Percentiles rank a stretch among this genome's conserved stretches.
Evolutionary conservation across 768 basidiomycete genomes (phyloP).

Genomic region (Phallus indusiatus): DNA sequence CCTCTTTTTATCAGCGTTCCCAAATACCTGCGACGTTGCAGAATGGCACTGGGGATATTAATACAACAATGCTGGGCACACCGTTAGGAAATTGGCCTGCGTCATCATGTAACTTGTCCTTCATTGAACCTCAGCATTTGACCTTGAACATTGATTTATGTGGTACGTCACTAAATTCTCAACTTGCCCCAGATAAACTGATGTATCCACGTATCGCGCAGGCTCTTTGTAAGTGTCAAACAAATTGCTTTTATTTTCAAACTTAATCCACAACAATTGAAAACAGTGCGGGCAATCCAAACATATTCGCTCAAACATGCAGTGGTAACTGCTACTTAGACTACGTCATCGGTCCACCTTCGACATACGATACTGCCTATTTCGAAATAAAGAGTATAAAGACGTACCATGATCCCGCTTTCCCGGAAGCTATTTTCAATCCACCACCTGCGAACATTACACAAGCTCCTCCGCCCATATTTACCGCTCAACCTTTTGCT

Average conservation of each 20-base stretch:
- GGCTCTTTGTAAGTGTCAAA: conserved; percentile 1
- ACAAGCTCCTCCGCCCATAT: background rate
- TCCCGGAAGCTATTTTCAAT: background rate
- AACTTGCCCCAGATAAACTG: no score
- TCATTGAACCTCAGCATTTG: conserved; percentile 54
- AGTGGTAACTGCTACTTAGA: conserved; percentile 56
- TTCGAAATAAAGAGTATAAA: conserved; percentile 62
- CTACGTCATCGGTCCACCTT: conserved; percentile 55
- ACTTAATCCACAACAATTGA: conserved; percentile 11
- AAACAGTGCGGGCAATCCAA: conserved; percentile 40
- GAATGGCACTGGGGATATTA: conserved; percentile 29
- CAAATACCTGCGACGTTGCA: conserved; percentile 24
- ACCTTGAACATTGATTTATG: conserved; percentile 71
- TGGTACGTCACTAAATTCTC: conserved; percentile 15
- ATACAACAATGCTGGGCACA: conserved; percentile 49
- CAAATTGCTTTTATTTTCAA: background rate
- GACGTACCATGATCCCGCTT: conserved; percentile 25
- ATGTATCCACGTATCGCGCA: background rate
- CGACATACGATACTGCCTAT: conserved; percentile 55
- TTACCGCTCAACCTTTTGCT: background rate
- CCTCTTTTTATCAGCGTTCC: background rate
- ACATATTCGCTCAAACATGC: conserved; percentile 53
- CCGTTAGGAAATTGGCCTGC: conserved; percentile 63
- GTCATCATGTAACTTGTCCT: conserved; percentile 42
- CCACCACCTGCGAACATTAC: background rate